Base-by-base conservation (phyloP, 31 red algal species). In the Odonthalia washingtoniensis region DNA sequence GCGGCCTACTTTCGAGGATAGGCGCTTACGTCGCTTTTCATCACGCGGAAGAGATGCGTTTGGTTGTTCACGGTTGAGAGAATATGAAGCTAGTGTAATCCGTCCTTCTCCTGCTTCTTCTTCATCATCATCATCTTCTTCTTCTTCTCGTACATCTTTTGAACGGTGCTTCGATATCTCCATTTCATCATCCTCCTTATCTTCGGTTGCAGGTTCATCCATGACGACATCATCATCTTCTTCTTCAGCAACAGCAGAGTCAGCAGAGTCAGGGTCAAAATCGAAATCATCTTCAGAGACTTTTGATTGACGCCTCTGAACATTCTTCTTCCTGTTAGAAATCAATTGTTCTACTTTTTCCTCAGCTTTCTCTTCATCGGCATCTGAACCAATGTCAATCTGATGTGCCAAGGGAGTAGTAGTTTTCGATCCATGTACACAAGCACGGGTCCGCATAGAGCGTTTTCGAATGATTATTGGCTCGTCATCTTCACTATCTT, bases 1-100 rank as follows among this genome's bases (percentile, higher is more conserved):
- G 24, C 83, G 82, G 33, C 90, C 90, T 73, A 93, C 65, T 34
- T 87, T 93, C 44, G 81, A 43, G 49, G 41, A 81, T 37, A 93
- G 87, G 30, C 84, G 60, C 64, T 88, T 87, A 41, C 84, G 45
- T 53, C 88, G 78, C 45, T 83, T 90, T 33, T 65, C 42, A 64
- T 90, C 88, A 41, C 88, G 80, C 17, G 78, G 43, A 38, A 84
- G 53, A 6, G 67, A n/a, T 5, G 33, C 46, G 28, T 68, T 75
- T 18, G 46, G 41, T 64, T 80, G 3, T 42, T 27, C 36, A 52
- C 65, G 61, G 5, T 84, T 35, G 26, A 82, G 39, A 16, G 28
- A 63, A 74, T 73, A 90, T 2, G 88, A 82, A 75, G 88, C 65
- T 26, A 90, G 49, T 26, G 78, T 72, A 35, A 72, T 30, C 26